Evolutionary conservation across 805 yeast genomes (phyloP).

Genomic region (Maudiozyma pseudohumilis): DNA sequence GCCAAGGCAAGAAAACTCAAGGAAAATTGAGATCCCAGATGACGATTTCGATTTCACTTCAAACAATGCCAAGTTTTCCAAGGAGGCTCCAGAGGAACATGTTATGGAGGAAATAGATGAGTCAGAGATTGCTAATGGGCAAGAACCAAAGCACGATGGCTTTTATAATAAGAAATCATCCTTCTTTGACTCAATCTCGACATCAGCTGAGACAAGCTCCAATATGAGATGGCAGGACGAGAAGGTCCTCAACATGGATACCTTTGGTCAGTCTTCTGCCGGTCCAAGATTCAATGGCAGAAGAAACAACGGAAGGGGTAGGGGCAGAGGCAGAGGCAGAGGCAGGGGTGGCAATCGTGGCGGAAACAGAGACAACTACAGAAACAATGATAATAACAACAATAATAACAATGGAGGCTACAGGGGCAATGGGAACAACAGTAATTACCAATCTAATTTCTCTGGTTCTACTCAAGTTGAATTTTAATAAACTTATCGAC

Average conservation of each 20-base stretch:
- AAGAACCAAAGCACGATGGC: slow-evolving; percentile 13
- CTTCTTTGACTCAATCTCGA: slow-evolving; percentile 79
- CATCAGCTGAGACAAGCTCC: slow-evolving; percentile 43
- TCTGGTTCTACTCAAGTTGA: slow-evolving; percentile 4
- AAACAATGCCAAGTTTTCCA: slow-evolving; percentile 61
- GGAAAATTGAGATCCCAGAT: slow-evolving; percentile 34
- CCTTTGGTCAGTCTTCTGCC: slow-evolving; percentile 67
- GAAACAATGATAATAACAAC: slow-evolving; percentile 7
- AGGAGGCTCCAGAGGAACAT: slow-evolving; percentile 31
- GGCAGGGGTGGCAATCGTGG: slow-evolving; percentile 8
- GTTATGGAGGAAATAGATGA: slow-evolving; percentile 1
- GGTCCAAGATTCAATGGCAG: slow-evolving; percentile 34
- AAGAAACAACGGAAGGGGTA: slow-evolving; percentile 10
- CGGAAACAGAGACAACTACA: slow-evolving; percentile 11
- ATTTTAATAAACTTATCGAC: slow-evolving; percentile 6
- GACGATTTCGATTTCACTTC: slow-evolving; percentile 68
- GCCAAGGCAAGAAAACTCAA: slow-evolving; percentile 4
- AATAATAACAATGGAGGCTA: slow-evolving; percentile 4
- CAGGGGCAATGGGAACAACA: not conserved
- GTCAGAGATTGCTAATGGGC: not conserved
- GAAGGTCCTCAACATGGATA: slow-evolving; percentile 62
- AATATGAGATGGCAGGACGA: slow-evolving; percentile 63
- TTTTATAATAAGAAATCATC: slow-evolving; percentile 75
- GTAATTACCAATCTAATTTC: not conserved
- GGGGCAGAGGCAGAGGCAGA: slow-evolving; percentile 12